Conservation (phyloP, 2,329 filamentous ascomycete species). For the Colletotrichum liaoningense region DNA sequence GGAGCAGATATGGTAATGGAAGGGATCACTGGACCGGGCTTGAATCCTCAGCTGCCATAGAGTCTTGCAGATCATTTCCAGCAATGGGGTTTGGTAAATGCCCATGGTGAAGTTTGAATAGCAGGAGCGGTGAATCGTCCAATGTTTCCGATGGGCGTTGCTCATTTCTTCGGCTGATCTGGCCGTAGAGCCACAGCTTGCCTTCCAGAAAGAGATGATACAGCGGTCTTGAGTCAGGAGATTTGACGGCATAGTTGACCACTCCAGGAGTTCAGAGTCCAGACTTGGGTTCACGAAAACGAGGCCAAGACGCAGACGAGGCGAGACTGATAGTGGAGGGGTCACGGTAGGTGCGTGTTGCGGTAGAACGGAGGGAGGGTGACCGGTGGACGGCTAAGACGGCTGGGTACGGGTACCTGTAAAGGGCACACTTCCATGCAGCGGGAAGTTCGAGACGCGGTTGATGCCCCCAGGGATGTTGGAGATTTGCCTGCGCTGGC, state of each 20-base stretch:
- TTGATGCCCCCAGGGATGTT: neutral
- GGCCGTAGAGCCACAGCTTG: neutral
- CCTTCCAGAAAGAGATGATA: neutral
- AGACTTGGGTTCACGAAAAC: constrained; percentile 5
- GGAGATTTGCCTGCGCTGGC: neutral
- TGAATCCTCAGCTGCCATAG: neutral
- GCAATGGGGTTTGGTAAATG: neutral
- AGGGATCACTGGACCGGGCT: neutral
- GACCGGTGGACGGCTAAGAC: constrained; percentile 14
- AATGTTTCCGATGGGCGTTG: constrained; percentile 8
- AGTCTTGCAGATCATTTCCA: constrained; percentile 9
- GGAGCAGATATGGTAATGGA: neutral
- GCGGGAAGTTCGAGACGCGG: neutral
- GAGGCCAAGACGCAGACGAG: constrained; percentile 3
- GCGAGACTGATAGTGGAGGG: neutral
- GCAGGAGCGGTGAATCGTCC: neutral
- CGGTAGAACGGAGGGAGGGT: neutral
- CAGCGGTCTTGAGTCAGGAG: constrained; percentile 8
- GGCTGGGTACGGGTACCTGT: constrained; percentile 30
- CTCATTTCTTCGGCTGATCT: neutral
- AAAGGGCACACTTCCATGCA: neutral
- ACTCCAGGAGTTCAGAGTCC: neutral
- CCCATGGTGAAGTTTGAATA: neutral
- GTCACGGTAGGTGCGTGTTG: neutral
- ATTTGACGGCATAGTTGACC: constrained; percentile 6